A percentile compares a stretch with the other conserved stretches of the same genome.
Evolutionary conservation across 2,329 filamentous ascomycete genomes (phyloP).

Genomic region (Bretziella fagacearum): DNA sequence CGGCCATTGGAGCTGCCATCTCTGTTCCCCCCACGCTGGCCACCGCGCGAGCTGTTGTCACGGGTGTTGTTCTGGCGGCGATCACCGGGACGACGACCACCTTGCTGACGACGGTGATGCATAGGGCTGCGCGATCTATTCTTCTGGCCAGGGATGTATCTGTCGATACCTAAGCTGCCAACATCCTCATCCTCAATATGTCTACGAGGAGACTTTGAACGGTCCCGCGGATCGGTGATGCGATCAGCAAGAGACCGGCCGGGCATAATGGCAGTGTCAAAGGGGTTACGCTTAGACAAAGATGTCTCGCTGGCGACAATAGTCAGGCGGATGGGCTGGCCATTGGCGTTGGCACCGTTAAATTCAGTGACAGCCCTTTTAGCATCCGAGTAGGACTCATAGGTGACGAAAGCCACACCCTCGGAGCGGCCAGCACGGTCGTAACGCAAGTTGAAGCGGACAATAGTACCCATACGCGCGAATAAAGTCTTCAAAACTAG

Average conservation of each 20-base stretch:
- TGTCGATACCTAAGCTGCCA: constrained; percentile 52
- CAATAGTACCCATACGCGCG: constrained; percentile 54
- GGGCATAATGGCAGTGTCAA: constrained; percentile 38
- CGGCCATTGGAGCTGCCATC: constrained; percentile 37
- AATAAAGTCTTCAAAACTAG: constrained; percentile 36
- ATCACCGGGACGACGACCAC: constrained; percentile 34
- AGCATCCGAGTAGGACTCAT: constrained; percentile 54
- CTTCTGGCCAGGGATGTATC: constrained; percentile 50
- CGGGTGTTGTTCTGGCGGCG: constrained; percentile 26
- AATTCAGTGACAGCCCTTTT: constrained; percentile 60
- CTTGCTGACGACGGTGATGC: constrained; percentile 19
- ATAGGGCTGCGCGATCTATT: constrained; percentile 41
- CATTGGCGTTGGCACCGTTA: constrained; percentile 79
- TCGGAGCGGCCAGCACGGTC: constrained; percentile 80
- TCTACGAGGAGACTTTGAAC: constrained; percentile 40
- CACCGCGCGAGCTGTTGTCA: constrained; percentile 19
- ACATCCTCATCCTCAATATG: constrained; percentile 38
- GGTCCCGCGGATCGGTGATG: constrained; percentile 42
- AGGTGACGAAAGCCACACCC: constrained; percentile 70
- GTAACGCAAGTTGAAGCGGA: constrained; percentile 55
- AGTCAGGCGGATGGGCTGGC: constrained; percentile 63
- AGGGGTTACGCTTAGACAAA: constrained; percentile 32
- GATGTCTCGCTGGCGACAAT: constrained; percentile 36
- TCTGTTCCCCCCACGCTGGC: constrained; percentile 16
- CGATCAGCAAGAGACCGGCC: constrained; percentile 43